These are phyloP conservation scores for Melanomma pulvis-pyrius DNA, from an alignment of 495 filamentous ascomycete species.

Conservation along the genomic window DNA sequence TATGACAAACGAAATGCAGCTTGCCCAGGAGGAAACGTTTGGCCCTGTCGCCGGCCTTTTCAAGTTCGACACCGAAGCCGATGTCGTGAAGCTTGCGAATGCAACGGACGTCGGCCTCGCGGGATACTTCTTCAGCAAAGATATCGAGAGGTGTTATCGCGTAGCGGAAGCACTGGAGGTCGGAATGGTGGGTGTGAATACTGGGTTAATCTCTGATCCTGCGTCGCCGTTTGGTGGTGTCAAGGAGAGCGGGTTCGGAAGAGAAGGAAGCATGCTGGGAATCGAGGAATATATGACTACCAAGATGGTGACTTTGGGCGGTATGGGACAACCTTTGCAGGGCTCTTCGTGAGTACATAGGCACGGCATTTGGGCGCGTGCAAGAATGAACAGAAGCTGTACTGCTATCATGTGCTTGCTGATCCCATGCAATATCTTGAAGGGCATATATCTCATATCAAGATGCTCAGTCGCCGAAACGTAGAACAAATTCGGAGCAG, in stretches of 20 bases:
- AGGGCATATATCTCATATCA: too few relatives aligned
- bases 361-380: background rate
- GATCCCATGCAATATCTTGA: too few relatives aligned
- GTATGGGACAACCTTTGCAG: constrained; percentile 36
- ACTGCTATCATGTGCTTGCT: too few relatives aligned
- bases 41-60: constrained; percentile 58
- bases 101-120: constrained; percentile 54
- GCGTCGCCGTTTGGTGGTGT: constrained; percentile 79
- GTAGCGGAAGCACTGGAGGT: constrained; percentile 56
- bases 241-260: constrained; percentile 88
- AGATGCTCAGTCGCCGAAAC: too few relatives aligned
- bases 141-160: constrained; percentile 51
- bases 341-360: constrained; percentile 7
- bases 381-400: too few relatives aligned
- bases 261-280: constrained; percentile 90
- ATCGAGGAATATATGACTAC: constrained; percentile 84
- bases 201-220: constrained; percentile 47
- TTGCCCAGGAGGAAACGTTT: constrained; percentile 61
- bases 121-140: constrained; percentile 54
- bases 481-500: too few relatives aligned
- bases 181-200: constrained; percentile 60
- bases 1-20: constrained; percentile 53
- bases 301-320: constrained; percentile 81
- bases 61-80: constrained; percentile 55
- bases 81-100: constrained; percentile 56